Conservation (phyloP, 257 asterid species). For the Plantago elongata region DNA sequence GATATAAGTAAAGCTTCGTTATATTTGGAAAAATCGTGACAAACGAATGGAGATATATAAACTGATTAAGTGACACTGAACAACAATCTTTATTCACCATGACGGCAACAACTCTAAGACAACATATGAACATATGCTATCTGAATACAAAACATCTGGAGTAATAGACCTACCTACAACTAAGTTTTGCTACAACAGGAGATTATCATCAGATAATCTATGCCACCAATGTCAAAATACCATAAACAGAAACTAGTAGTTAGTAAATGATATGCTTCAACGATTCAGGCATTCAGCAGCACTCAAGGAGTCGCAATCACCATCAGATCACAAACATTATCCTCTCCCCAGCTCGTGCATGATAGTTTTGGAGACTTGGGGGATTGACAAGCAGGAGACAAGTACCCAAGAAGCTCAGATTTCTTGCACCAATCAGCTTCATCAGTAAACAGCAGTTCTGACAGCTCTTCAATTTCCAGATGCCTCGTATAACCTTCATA, state of each 20-base stretch:
- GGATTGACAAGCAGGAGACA: slow-evolving; percentile 42
- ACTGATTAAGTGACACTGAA: too few species aligned
- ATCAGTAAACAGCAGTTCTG: slow-evolving; percentile 26
- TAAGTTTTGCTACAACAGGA: background rate
- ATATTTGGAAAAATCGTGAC: too few species aligned
- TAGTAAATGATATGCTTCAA: background rate
- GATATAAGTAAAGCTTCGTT: too few species aligned
- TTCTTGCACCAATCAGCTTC: slow-evolving; percentile 17
- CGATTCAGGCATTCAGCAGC: slow-evolving; percentile 17
- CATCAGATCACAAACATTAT: slow-evolving; percentile 29
- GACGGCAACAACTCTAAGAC: background rate
- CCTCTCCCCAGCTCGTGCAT: slow-evolving; percentile 41
- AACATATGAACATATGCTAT: background rate
- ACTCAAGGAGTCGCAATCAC: slow-evolving; percentile 40
- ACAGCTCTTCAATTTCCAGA: slow-evolving; percentile 48
- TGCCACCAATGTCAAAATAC: background rate
- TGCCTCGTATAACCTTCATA: slow-evolving; percentile 29
- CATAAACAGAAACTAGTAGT: background rate
- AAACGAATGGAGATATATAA: too few species aligned
- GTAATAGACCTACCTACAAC: background rate
- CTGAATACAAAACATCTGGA: background rate
- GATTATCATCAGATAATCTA: slow-evolving; percentile 28
- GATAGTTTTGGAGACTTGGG: slow-evolving; percentile 48
- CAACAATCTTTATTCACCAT: background rate
- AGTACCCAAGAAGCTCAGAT: slow-evolving; percentile 19